Evolutionary conservation across 2,329 filamentous ascomycete genomes (phyloP).

Genomic region (Pseudogymnoascus sp.): DNA sequence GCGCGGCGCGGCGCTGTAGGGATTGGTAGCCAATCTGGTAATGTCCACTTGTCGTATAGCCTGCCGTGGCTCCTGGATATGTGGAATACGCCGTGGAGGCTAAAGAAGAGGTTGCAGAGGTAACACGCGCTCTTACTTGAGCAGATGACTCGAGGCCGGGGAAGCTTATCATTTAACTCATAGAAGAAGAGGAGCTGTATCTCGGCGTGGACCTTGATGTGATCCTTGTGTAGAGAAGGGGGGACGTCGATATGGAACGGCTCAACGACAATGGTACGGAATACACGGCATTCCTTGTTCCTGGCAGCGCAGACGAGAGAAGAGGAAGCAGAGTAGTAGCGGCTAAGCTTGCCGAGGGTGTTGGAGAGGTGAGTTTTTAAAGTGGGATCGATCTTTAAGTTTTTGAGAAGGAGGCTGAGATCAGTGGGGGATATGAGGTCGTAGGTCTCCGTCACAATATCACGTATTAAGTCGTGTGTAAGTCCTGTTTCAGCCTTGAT

Average conservation of each 20-base stretch:
- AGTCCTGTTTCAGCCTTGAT: neutral
- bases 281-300: slow-evolving; percentile 19
- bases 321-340: slow-evolving; percentile 24
- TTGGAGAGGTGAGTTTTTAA: slow-evolving; percentile 20
- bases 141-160: slow-evolving; percentile 37
- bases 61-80: slow-evolving; percentile 37
- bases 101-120: slow-evolving; percentile 43
- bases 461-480: slow-evolving; percentile 8
- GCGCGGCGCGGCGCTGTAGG: slow-evolving; percentile 11
- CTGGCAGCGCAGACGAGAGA: slow-evolving; percentile 23
- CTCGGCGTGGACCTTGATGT: slow-evolving; percentile 41
- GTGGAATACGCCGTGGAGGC: slow-evolving; percentile 34
- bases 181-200: slow-evolving; percentile 42
- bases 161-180: slow-evolving; percentile 25
- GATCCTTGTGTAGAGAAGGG: slow-evolving; percentile 1
- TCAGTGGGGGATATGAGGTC: neutral
- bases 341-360: slow-evolving; percentile 26
- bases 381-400: slow-evolving; percentile 9
- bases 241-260: slow-evolving; percentile 16
- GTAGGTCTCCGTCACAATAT: slow-evolving; percentile 11
- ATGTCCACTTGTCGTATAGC: slow-evolving; percentile 40
- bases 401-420: slow-evolving; percentile 11
- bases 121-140: slow-evolving; percentile 46
- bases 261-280: slow-evolving; percentile 21
- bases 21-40: slow-evolving; percentile 30